These are phyloP conservation scores for Debaryomycetaceae sp. DNA, from an alignment of 1,139 yeast genomes.

Conservation along the genomic window DNA sequence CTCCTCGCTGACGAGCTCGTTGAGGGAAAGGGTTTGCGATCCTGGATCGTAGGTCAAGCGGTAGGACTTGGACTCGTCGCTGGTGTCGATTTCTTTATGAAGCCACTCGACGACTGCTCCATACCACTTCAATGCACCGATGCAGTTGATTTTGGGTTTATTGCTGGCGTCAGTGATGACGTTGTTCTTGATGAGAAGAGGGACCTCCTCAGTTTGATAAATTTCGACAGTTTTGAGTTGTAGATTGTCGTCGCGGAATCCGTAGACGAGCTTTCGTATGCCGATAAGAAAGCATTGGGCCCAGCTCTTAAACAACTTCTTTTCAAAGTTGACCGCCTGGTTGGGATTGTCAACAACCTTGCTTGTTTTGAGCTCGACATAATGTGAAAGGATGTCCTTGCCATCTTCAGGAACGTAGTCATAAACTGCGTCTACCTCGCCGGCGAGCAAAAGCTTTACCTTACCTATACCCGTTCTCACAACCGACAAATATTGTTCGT, in stretches of 20 bases:
- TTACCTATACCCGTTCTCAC: slow-evolving; percentile 83
- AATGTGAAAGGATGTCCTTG: slow-evolving; percentile 58
- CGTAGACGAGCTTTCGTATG: slow-evolving; percentile 71
- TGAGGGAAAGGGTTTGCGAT: slow-evolving; percentile 25
- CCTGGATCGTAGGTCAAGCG: slow-evolving; percentile 34
- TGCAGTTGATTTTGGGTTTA: slow-evolving; percentile 60
- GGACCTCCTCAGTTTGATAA: slow-evolving; percentile 74
- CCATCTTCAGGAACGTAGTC: slow-evolving; percentile 64
- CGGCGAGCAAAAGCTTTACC: slow-evolving; percentile 68
- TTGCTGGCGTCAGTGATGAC: slow-evolving; percentile 23
- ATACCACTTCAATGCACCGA: slow-evolving; percentile 78
- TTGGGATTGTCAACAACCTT: slow-evolving; percentile 49
- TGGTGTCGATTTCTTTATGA: slow-evolving; percentile 47
- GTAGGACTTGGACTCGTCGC: slow-evolving; percentile 34
- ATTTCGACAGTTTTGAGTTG: slow-evolving; percentile 66
- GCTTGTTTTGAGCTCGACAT: slow-evolving; percentile 81
- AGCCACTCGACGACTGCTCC: slow-evolving; percentile 85
- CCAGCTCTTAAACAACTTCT: slow-evolving; percentile 77
- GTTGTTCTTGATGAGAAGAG: slow-evolving; percentile 50
- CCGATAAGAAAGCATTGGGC: slow-evolving; percentile 91
- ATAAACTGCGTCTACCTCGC: slow-evolving; percentile 88
- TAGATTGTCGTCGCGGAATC: slow-evolving; percentile 76
- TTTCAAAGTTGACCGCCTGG: slow-evolving; percentile 63
- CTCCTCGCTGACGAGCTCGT: slow-evolving; percentile 25
- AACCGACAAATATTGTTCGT: slow-evolving; percentile 74